phyloP scores from a whole-genome alignment of 2,329 filamentous ascomycete species.

The Beauveria pseudobassiana region DNA sequence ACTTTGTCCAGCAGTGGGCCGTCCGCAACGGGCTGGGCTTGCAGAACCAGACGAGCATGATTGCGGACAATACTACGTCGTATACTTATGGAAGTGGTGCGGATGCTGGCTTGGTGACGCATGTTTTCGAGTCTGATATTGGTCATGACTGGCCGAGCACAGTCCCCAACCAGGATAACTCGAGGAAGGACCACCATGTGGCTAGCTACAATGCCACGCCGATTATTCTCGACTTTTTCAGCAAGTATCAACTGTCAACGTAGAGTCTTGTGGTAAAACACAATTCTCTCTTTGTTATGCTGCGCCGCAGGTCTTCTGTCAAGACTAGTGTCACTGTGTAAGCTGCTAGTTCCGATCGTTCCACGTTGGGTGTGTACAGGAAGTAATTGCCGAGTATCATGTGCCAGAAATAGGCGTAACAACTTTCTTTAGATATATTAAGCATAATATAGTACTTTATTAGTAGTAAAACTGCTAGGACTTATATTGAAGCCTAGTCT shows the following conservation, averaged over 20 bases:
- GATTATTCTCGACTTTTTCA: constrained; percentile 33
- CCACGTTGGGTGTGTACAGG: too few species aligned
- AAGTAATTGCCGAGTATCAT: too few species aligned
- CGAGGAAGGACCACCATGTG: constrained; percentile 22
- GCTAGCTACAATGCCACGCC: constrained; percentile 28
- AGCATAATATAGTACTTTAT: too few species aligned
- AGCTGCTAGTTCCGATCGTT: too few species aligned
- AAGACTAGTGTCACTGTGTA: too few species aligned
- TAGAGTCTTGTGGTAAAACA: background rate
- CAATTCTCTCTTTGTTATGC: background rate
- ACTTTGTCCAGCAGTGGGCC: constrained; percentile 31
- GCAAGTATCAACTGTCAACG: background rate
- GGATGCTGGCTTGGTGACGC: constrained; percentile 18
- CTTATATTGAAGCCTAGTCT: too few species aligned
- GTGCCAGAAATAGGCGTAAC: too few species aligned
- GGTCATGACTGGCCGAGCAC: constrained; percentile 34
- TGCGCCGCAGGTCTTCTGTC: background rate
- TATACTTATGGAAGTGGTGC: constrained; percentile 22
- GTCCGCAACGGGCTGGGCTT: constrained; percentile 20
- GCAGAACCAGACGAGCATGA: constrained; percentile 9
- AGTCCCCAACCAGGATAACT: constrained; percentile 26
- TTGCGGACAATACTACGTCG: constrained; percentile 18
- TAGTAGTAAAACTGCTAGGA: too few species aligned
- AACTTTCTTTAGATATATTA: too few species aligned
- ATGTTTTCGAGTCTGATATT: constrained; percentile 23